Percentiles rank a stretch among this genome's conserved stretches.
Evolutionary conservation across 495 filamentous ascomycete species (phyloP).

Genomic region (Geoglossum glabrum): DNA sequence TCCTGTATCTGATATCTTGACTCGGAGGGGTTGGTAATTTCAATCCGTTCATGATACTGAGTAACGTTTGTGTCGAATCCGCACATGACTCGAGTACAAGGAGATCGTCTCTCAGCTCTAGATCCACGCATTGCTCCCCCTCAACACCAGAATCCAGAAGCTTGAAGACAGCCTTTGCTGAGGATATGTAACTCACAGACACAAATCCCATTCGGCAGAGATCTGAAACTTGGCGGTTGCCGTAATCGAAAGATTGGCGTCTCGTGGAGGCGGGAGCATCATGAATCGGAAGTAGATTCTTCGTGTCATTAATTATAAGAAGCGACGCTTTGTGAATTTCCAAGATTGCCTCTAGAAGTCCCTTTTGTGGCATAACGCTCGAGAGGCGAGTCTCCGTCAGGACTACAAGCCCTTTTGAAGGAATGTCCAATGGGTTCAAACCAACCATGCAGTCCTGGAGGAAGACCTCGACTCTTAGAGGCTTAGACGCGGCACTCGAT

Average conservation of each 20-base stretch:
- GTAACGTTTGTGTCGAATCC: slow-evolving; percentile 87
- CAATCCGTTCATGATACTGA: slow-evolving; percentile 59
- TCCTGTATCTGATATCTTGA: slow-evolving; percentile 67
- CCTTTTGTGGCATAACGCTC: slow-evolving; percentile 37
- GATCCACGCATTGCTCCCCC: slow-evolving; percentile 45
- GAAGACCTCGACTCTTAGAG: slow-evolving; percentile 48
- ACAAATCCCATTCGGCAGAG: slow-evolving; percentile 61
- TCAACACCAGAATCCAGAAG: slow-evolving; percentile 29
- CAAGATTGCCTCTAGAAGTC: slow-evolving; percentile 36
- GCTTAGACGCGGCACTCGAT: slow-evolving; percentile 17
- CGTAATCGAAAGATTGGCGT: slow-evolving; percentile 25
- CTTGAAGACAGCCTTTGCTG: slow-evolving; percentile 45
- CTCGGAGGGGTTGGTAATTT: slow-evolving; percentile 65
- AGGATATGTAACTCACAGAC: slow-evolving; percentile 63
- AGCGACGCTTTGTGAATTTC: slow-evolving; percentile 62
- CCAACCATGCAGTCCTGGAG: slow-evolving; percentile 65
- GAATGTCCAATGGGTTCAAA: slow-evolving; percentile 59
- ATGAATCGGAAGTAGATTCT: background rate
- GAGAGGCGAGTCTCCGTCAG: slow-evolving; percentile 55
- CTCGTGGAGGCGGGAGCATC: slow-evolving; percentile 10
- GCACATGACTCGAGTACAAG: slow-evolving; percentile 87
- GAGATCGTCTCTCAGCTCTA: slow-evolving; percentile 67
- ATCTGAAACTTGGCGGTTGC: slow-evolving; percentile 38
- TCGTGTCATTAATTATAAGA: slow-evolving; percentile 60
- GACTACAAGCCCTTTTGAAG: slow-evolving; percentile 55